Base-by-base conservation (phyloP, 441 rosid species). In the Cnidoscolus chayamansa region DNA sequence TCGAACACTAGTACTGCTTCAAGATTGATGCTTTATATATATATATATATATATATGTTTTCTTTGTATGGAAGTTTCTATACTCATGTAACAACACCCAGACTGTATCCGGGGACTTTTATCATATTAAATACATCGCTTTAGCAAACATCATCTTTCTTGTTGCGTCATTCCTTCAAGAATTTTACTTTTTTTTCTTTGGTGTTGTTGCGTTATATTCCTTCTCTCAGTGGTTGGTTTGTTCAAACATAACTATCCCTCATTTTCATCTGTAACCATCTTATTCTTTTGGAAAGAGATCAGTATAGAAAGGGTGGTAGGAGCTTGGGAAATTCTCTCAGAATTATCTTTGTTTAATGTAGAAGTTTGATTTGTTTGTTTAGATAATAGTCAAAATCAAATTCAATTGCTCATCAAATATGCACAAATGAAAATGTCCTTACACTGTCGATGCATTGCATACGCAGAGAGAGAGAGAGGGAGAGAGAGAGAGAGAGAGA, bases 181-280 rank as follows among this genome's bases (percentile, higher is more conserved):
- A 31, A 82, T 80, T 60, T 48, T 49, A 37, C 45, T 80, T 76
- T 85, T 81, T 81, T 86, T 82, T 57, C 80, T 71, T 81, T 83
- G 89, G 86, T 78, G 50, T 53, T 69, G 72, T 72, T 70, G 13
- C 67, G 50, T 50, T 73, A 47, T 51, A 25, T 55, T 70, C 47
- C 74, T 70, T 67, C 56, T 61, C 63, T 50, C 35, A 48, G 13
- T 17, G 65, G 16, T 51, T 12, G 63, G 15, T 63, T 56, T 10
- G 74, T 51, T 62, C 61, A 60, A 40, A 56, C 37, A 16, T 57
- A 37, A 9, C 32, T 58, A 2, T 30, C 69, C 45, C 43, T 30
- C 8, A 37, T 15, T 35, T 61, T 10, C n/a, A 30, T 72, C 31
- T 13, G 10, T 35, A 19, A 48, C 30, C 16, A 19, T 49, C 54